Base-by-base conservation (phyloP, 2,329 filamentous ascomycete genomes). In the Apiospora kogelbergensis region DNA sequence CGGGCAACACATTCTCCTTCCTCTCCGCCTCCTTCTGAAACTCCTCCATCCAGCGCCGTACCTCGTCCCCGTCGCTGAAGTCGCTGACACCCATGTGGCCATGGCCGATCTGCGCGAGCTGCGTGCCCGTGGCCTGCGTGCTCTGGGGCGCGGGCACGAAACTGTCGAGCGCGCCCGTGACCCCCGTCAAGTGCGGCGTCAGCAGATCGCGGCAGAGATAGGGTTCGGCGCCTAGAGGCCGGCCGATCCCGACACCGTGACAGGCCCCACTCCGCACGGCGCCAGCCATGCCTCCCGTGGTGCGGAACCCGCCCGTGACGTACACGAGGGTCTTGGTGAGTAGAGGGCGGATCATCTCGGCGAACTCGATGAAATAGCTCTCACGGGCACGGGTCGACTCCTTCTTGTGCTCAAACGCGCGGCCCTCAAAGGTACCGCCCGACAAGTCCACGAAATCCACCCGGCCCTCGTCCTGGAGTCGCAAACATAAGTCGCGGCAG, bases 371-470 rank as follows among this genome's bases (percentile, higher is more conserved):
- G 78, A 93, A 93, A 81, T 90, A 92, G 0, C 89, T 88, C 72
- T 93, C 90, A 6, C 90, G 84, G 0, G 84, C 82, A 4, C 80
- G 78, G 0, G 88, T 89, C 13, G 83, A 81, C 37, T 79, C 78
- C 17, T 40, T 67, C 42, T 37, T 33, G 24, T 71, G 67, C 71
- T 80, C 70, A 75, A 86, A 85, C 68, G 71, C 74, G 0, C 86
- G 86, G 67, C 88, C 80, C 73, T 89, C 87, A 70, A 86, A 90
- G 0, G 77, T 85, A 0, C 91, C 90, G 0, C 91, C 91, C 45
- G 85, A 89, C 40, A 93, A 84, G 77, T 93, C 90, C 1, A 93
- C 78, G 71, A 91, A 91, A 76, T 93, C 91, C 3, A 93, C 79
- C 2, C 81, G 86, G 45, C 80, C 83, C 2, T 78, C 74, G 11